Evolutionary conservation across 2,329 filamentous ascomycete species (phyloP).

Genomic region (Phialophora verrucosa): DNA sequence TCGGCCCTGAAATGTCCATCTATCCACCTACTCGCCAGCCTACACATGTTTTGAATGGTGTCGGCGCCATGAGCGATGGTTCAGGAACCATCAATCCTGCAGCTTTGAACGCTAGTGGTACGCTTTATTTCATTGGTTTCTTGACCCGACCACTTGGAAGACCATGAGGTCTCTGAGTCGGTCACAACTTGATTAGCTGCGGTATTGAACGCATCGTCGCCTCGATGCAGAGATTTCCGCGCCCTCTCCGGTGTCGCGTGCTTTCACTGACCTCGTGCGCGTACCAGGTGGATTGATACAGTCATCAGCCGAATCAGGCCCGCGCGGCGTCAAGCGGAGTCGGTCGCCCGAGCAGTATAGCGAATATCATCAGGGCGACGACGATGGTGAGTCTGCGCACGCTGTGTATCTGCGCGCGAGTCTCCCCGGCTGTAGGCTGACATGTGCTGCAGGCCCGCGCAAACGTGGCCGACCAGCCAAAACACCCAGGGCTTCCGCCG

Average conservation of each 20-base stretch:
- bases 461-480: slow-evolving; percentile 59
- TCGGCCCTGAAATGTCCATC: slow-evolving; percentile 46
- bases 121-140: slow-evolving; percentile 37
- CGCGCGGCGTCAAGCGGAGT: slow-evolving; percentile 78
- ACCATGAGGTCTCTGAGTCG: slow-evolving; percentile 11
- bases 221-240: slow-evolving; percentile 25
- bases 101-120: slow-evolving; percentile 80
- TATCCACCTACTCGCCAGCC: slow-evolving; percentile 53
- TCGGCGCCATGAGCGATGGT: slow-evolving; percentile 64
- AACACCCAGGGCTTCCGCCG: slow-evolving; percentile 49
- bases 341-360: slow-evolving; percentile 73
- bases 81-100: slow-evolving; percentile 91
- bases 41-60: slow-evolving; percentile 70
- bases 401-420: neutral
- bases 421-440: slow-evolving; percentile 12
- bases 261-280: slow-evolving; percentile 45
- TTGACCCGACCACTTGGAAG: slow-evolving; percentile 14
- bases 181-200: slow-evolving; percentile 16
- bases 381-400: slow-evolving; percentile 62
- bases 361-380: slow-evolving; percentile 59
- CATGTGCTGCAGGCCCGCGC: slow-evolving; percentile 45
- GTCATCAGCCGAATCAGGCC: slow-evolving; percentile 49
- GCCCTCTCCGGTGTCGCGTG: slow-evolving; percentile 14
- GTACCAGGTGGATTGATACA: slow-evolving; percentile 48
- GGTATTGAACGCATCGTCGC: slow-evolving; percentile 25